Base-by-base conservation (phyloP, 169 alveolate genomes). In the Plasmodium sp. region DNA sequence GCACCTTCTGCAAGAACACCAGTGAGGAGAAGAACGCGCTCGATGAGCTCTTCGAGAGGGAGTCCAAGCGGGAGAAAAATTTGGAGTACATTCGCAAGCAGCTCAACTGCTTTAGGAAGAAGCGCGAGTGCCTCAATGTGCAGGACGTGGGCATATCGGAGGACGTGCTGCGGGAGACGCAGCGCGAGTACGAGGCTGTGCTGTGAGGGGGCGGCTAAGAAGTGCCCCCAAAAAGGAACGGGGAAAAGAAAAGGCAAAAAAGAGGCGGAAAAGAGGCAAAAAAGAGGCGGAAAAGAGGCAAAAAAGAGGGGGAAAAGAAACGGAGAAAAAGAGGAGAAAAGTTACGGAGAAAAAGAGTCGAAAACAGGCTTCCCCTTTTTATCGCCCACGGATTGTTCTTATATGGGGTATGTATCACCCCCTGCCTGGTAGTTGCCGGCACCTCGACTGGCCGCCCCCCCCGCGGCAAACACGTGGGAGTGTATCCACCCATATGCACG, bases 1-100 rank as follows among this genome's bases (percentile, higher is more conserved):
- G 72, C n/a, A 80, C 84, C 27, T 90, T 90, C 51, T 90, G 94
- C 67, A 90, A 34, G 36, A 90, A 90, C 72, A 58, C 90, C 12
- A 80, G 94, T 58, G 94, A 90, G 72, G 90, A 90, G 72, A 90
- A 90, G 67, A 80, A 58, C 67, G 74, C 94, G 0, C 34, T 90
- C 22, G 94, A 90, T 51, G 90, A 90, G 45, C 77, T 90, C 12
- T 81, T 90, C 51, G 94, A 90, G 56, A 43, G 94, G 7, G 94
- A 90, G 22, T 90, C 94, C 2, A 90, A 90, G 83, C 22, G 94
- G 51, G 94, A 90, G 80, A 90, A 90, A 9, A 90, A 90, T 58
- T 41, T 90, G 5, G 94, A 90, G 16, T 90, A 90, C 56, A 90
- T 90, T 10, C 41, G 94, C 51, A 90, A 90, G 39, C 94, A 90